Base-by-base conservation (phyloP, 2,329 filamentous ascomycete species). In the Calonectria pseudoreteaudii region DNA sequence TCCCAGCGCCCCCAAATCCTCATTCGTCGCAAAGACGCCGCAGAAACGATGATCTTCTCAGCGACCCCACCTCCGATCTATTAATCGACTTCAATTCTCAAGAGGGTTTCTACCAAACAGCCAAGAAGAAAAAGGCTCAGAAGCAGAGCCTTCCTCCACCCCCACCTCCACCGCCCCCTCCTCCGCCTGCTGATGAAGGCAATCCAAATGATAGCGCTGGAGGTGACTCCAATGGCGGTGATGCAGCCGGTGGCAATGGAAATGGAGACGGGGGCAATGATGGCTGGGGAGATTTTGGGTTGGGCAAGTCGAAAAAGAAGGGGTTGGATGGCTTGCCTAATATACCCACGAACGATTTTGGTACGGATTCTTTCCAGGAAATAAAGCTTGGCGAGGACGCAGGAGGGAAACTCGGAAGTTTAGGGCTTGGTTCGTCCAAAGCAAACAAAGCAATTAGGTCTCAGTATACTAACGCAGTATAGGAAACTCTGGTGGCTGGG, bases 301-400 rank as follows among this genome's bases (percentile, higher is more conserved):
- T 78, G 4, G 67, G 77, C 18, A 81, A 81, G 64, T 71, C 81
- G 50, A 90, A 87, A 80, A 87, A 86, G 78, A 88, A 87, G 78
- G 78, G 85, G 81, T 69, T 81, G 14, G 81, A 79, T 23, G 75
- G 81, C 11, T 76, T 82, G 26, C 78, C 83, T 2, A 77, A 65
- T 34, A 80, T 81, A 23, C 78, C 82, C 4, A 79, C 77, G 20
- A 78, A 81, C 28, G 87, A 87, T 62, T 84, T 88, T 53, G 89
- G 90, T 70, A 84, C 88, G n/a, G 83, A 84, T 66, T 77, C 82
- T 8, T 94, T 94, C 77, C 88, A 94, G 56, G 92, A 94, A 34
- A 91, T 95, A 76, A 93, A 91, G 79, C 83, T 95, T 31, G 82
- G 82, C n/a, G 89, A 92, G 76, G 91, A 93, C 70, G 81, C 84